phyloP scores from a whole-genome alignment of 306 rosid genomes.

The Fagus sylvatica region DNA sequence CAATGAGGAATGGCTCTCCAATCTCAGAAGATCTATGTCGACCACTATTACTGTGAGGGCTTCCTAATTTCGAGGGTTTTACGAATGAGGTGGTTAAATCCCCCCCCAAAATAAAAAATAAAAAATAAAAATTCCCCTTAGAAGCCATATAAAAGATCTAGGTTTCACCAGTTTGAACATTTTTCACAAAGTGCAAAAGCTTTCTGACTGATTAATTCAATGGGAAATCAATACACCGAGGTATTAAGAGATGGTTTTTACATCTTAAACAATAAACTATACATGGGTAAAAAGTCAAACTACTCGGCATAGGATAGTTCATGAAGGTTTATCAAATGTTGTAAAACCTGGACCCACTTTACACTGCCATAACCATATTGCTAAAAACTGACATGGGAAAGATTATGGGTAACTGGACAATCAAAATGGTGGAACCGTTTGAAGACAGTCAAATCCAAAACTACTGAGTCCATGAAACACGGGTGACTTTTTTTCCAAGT shows the following conservation, averaged over 20 bases:
- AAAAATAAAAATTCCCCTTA: no score
- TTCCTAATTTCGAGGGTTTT: neutral
- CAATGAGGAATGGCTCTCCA: neutral
- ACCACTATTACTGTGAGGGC: neutral
- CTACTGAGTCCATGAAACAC: no score
- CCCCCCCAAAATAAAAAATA: neutral
- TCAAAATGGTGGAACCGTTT: neutral
- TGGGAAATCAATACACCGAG: no score
- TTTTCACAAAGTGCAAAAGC: no score
- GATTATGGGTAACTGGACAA: neutral
- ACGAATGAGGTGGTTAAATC: neutral
- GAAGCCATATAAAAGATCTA: neutral
- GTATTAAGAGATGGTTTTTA: no score
- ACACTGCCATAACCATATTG: neutral
- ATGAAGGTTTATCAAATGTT: no score
- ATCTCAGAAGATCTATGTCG: no score
- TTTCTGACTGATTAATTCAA: no score
- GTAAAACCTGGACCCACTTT: neutral
- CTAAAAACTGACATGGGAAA: neutral
- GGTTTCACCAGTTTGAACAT: neutral
- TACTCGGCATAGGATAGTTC: no score
- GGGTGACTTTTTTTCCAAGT: no score
- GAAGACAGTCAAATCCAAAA: neutral
- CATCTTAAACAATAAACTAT: no score
- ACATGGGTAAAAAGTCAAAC: no score